Conservation (phyloP, 2,329 filamentous ascomycete species). For the Pestalotiopsis sp. region DNA sequence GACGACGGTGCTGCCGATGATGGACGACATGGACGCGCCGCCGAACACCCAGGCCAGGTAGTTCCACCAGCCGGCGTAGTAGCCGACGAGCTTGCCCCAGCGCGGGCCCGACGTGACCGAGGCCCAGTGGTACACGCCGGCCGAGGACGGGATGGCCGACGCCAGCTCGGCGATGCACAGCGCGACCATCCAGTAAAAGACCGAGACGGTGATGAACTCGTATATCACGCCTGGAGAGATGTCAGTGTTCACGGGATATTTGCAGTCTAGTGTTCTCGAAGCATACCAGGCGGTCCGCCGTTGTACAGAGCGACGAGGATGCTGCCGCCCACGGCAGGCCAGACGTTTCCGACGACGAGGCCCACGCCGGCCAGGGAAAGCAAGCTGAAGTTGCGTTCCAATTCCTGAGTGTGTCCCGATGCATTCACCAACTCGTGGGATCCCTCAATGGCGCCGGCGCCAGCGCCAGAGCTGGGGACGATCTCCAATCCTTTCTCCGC, state of each 20-base stretch:
- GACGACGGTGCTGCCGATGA: slow-evolving; percentile 43
- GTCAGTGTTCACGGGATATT: not conserved
- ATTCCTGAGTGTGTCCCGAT: slow-evolving; percentile 14
- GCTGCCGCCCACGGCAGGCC: slow-evolving; percentile 37
- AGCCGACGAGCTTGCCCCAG: slow-evolving; percentile 53
- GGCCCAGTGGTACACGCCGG: slow-evolving; percentile 65
- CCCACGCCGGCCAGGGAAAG: slow-evolving; percentile 15
- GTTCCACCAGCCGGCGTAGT: slow-evolving; percentile 50
- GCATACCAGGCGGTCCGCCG: slow-evolving; percentile 53
- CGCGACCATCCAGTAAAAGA: slow-evolving; percentile 61
- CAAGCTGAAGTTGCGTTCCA: slow-evolving; percentile 14
- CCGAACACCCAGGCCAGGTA: slow-evolving; percentile 44
- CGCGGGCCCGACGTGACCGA: slow-evolving; percentile 56
- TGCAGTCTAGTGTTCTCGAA: not conserved
- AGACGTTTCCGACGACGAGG: slow-evolving; percentile 16
- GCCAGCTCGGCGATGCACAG: slow-evolving; percentile 63
- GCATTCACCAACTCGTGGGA: slow-evolving; percentile 9
- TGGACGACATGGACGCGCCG: slow-evolving; percentile 41
- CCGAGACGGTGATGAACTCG: slow-evolving; percentile 53
- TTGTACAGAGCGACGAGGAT: slow-evolving; percentile 55
- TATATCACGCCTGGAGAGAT: slow-evolving; percentile 55
- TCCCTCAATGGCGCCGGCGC: not conserved
- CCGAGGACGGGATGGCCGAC: slow-evolving; percentile 62
- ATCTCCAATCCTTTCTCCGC: not conserved
- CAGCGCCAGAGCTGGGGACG: not conserved